These are phyloP conservation scores for Cystoisospora suis DNA, from an alignment of 169 alveolate genomes.

Conservation along the genomic window DNA sequence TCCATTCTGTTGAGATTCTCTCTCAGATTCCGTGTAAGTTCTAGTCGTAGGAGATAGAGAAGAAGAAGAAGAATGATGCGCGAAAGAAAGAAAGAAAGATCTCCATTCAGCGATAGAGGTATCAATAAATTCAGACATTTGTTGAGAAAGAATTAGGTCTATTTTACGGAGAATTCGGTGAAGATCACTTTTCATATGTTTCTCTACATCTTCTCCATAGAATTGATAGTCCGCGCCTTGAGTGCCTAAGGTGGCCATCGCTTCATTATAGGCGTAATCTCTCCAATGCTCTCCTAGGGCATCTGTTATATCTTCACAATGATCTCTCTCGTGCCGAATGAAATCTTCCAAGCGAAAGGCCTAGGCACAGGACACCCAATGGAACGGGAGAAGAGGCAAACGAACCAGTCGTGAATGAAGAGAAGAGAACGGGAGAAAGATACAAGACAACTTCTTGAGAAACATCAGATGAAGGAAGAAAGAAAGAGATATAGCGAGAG, in stretches of 20 bases:
- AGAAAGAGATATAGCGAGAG: too few relatives aligned
- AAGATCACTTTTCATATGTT: neutral
- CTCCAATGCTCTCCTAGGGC: constrained; percentile 23
- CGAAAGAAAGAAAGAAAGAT: constrained; percentile 13
- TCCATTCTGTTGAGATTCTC: too few relatives aligned
- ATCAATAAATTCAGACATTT: neutral
- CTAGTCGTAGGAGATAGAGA: too few relatives aligned
- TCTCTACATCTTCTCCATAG: constrained; percentile 17
- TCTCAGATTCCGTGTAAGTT: too few relatives aligned
- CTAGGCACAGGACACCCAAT: too few relatives aligned
- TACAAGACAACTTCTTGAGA: too few relatives aligned
- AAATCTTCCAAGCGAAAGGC: neutral
- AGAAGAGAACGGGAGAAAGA: too few relatives aligned
- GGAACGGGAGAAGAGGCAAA: too few relatives aligned
- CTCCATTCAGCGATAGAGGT: constrained; percentile 26
- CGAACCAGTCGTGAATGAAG: too few relatives aligned
- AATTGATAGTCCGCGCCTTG: neutral
- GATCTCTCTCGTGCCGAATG: constrained; percentile 10
- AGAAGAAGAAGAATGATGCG: too few relatives aligned
- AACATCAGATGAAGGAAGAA: too few relatives aligned
- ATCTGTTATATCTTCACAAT: neutral
- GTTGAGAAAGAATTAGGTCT: constrained; percentile 6
- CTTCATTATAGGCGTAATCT: neutral
- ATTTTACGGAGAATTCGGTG: neutral
- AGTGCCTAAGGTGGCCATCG: neutral